Base-by-base conservation (phyloP, 192 early-diverging fungal genomes). In the Thoreauomyces humboldtii region DNA sequence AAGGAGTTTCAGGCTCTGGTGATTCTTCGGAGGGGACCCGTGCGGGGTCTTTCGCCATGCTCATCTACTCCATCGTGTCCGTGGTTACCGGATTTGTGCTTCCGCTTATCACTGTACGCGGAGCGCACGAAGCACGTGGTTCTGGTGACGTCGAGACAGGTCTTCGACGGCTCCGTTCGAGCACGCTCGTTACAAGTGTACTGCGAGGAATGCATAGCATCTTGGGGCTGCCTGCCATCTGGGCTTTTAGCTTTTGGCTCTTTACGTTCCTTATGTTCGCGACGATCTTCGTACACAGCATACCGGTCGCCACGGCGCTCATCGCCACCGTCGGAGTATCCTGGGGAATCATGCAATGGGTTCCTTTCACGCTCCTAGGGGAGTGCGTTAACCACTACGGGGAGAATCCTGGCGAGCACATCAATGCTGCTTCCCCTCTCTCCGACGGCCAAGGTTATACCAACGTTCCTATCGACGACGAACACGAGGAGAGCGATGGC, bases 291-390 rank as follows among this genome's bases (percentile, higher is more conserved):
- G 81, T 88, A 1, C 61, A 77, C 24, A 74, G 69, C 1, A 78
- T 88, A 2, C 59, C 41, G 4, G 67, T 75, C 11, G 92, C 92
- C 0, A 88, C 87, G 0, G 44, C 77, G n/a, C 60, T 93, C 12
- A 76, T 96, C 67, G 87, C 88, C 0, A 31, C 84, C 1, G 78
- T 86, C 50, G 92, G 96, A 24, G 73, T 96, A 25, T 79, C 90
- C 0, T 98, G 93, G 93, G 92, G 90, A 0, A 77, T 92, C n/a
- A 83, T 85, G 15, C 73, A 89, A 63, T 98, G 96, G 96, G 80
- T 91, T n/a, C 96, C 96, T 2, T 95, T 94, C 74, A 84, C 91
- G 0, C 78, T 98, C 48, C 79, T 98, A 2, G 93, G 93, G 29
- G 90, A 92, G 67, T 84, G 24, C 59, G 55, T 58, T 45, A 54